A percentile compares a stretch with the other conserved stretches of the same genome.
Conservation (phyloP, 768 basidiomycete species). For the Leucocoprinus sp. region DNA sequence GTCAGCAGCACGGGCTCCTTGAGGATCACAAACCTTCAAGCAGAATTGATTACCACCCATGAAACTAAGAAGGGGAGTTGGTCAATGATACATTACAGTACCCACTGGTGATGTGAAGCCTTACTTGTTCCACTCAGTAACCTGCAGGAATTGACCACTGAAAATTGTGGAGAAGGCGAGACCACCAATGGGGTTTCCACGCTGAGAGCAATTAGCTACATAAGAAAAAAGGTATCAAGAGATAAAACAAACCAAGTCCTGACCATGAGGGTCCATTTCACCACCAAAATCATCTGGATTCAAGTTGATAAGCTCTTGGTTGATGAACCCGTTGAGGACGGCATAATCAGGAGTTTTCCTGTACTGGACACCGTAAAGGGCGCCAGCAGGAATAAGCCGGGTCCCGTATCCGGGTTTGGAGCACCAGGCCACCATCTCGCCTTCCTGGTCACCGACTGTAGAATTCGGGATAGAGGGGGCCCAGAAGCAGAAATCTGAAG, state of each 20-base stretch:
- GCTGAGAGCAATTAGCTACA: slow-evolving; percentile 30
- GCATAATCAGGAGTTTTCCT: slow-evolving; percentile 51
- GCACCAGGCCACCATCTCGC: slow-evolving; percentile 70
- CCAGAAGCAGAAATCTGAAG: slow-evolving; percentile 63
- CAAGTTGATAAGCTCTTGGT: slow-evolving; percentile 55
- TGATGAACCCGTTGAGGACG: slow-evolving; percentile 53
- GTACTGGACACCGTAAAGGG: slow-evolving; percentile 58
- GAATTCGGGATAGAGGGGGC: slow-evolving; percentile 43
- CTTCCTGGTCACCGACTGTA: slow-evolving; percentile 59
- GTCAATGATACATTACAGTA: not conserved
- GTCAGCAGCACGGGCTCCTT: slow-evolving; percentile 35
- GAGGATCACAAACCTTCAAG: slow-evolving; percentile 64
- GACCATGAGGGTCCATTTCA: slow-evolving; percentile 72
- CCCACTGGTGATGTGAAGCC: slow-evolving; percentile 14
- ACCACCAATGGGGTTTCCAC: slow-evolving; percentile 74
- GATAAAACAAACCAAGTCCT: slow-evolving; percentile 34
- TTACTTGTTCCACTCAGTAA: slow-evolving; percentile 62
- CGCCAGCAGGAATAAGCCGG: slow-evolving; percentile 61
- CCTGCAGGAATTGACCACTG: slow-evolving; percentile 36
- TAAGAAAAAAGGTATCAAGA: not conserved
- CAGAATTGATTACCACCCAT: slow-evolving; percentile 61
- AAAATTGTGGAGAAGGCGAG: slow-evolving; percentile 56
- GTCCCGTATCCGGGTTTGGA: slow-evolving; percentile 64
- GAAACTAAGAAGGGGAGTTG: slow-evolving; percentile 47
- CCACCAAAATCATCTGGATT: slow-evolving; percentile 53